Evolutionary conservation across 192 early-diverging fungal genomes (phyloP), one percentile per base, ranked within the genome.

Genomic region (Entomortierella chlamydospora): DNA sequence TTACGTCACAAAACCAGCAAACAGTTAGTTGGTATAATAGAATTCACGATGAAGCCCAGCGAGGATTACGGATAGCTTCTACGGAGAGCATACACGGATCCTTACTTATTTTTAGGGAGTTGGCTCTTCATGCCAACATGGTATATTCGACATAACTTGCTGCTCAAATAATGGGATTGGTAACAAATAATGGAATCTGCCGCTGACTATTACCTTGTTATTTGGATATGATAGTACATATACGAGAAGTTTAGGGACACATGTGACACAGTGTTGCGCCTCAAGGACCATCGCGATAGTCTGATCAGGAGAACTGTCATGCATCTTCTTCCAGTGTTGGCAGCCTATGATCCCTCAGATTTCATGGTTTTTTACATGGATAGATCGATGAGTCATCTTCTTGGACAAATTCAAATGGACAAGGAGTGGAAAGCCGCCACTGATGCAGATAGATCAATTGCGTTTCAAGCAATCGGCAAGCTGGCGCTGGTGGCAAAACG

Each of bases 291-390:
- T 63, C 83, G 89, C 42, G 94, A 97, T 64, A 70, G 79, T 0
- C 83, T 95, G 20, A 92, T 98, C 31, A 90, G 93, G 12, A 81
- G 85, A 28, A 94, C 96, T 5, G 95, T 97, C 0, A 94, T 97
- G 23, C 81, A 84, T 42, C 82, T 97, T 68, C 91, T 98, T 52
- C 94, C 96, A 0, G 85, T 82, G 41, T 83, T 98, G 31, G 97
- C 97, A 13, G 76, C 81, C 30, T 98, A 93, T 80, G 89, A 93
- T 74, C 87, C 93, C 0, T 54, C 79, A 12, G 87, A 83, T 34
- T 98, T 98, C 56, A 86, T 84, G 23, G 81, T 90, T n/a, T 70
- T 83, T 8, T 90, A 95, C 70, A 73, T 99, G 39, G 84, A 88
- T n/a, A 85, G 82, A 28, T 91, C 87, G 45, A 92, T 96, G 89